Evolutionary conservation across 2,329 filamentous ascomycete species (phyloP), one percentile per base, ranked within the genome.

Genomic region (Cladosporium velox): DNA sequence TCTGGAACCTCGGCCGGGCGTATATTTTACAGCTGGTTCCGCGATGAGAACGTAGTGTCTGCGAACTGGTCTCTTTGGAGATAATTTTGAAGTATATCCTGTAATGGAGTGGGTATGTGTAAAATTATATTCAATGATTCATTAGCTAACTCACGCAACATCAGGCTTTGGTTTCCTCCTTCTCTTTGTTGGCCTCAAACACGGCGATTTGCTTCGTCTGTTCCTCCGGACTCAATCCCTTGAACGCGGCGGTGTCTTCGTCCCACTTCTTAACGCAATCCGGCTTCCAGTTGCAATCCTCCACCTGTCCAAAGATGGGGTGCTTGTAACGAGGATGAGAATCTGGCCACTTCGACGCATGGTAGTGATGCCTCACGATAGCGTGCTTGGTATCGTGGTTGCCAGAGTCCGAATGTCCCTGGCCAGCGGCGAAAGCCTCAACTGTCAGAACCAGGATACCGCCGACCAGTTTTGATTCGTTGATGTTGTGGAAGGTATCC

Each of bases 311-410:
- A 72, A 88, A 90, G 63, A 88, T 85, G 1, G 88, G 88, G 74
- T 91, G 89, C 57, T 81, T 87, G 78, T 84, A 90, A 34, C 89
- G 82, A 1, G 87, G 88, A 73, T 91, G 89, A 2, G 81, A 81
- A 62, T 84, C 85, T 2, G 89, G 90, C 90, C 90, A 91, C 67
- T 87, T 85, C 1, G 88, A 91, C 0, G 90, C 90, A 75, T 91
- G 90, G 72, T 91, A 92, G 76, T 91, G 88, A 74, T 92, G 90
- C 76, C 88, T 90, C 28, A 91, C 88, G 1, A 91, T 80, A 1
- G 90, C 89, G 24, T 84, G 83, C 60, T 87, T 82, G 1, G 88
- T 83, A 61, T 89, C 84, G 76, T 91, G 89, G 72, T 88, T 91
- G 15, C 89, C 89, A 0, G 88, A 90, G 73, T 91, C 86, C 0